Conservation (phyloP, 2,329 filamentous ascomycete species). For the Aspergillus sp. region DNA sequence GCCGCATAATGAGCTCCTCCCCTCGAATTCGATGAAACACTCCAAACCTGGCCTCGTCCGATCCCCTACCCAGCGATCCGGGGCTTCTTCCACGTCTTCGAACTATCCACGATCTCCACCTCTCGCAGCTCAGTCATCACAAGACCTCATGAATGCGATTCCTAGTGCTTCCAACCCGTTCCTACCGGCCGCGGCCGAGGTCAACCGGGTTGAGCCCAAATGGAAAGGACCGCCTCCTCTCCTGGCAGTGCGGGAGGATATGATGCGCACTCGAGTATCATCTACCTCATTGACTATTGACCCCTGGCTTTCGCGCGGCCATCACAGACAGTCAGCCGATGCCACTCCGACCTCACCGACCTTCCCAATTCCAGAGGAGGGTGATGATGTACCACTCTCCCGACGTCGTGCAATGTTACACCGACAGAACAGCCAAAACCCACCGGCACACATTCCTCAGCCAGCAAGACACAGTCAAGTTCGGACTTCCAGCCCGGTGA, state of each 20-base stretch:
- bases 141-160: not conserved
- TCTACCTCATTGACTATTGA: slow-evolving; percentile 31
- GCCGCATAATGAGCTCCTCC: not conserved
- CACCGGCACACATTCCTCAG: slow-evolving; percentile 41
- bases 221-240: slow-evolving; percentile 41
- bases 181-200: slow-evolving; percentile 12
- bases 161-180: slow-evolving; percentile 17
- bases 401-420: slow-evolving; percentile 60
- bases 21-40: too few species aligned
- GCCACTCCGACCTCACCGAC: slow-evolving; percentile 12
- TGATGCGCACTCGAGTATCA: slow-evolving; percentile 39
- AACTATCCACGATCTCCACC: slow-evolving; percentile 1
- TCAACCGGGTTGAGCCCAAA: slow-evolving; percentile 11
- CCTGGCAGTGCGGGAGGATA: slow-evolving; percentile 51
- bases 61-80: slow-evolving; percentile 6
- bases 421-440: slow-evolving; percentile 43
- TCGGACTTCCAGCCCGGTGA: slow-evolving; percentile 8
- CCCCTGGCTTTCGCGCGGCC: slow-evolving; percentile 23
- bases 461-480: slow-evolving; percentile 9
- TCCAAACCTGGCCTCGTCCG: not conserved
- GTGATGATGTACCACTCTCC: slow-evolving; percentile 68
- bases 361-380: slow-evolving; percentile 35
- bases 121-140: slow-evolving; percentile 5
- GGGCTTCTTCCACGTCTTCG: slow-evolving; percentile 1
- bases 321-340: slow-evolving; percentile 20